phyloP scores from a whole-genome alignment of 192 early-diverging fungal genomes.

The Entomortierella chlamydospora region DNA sequence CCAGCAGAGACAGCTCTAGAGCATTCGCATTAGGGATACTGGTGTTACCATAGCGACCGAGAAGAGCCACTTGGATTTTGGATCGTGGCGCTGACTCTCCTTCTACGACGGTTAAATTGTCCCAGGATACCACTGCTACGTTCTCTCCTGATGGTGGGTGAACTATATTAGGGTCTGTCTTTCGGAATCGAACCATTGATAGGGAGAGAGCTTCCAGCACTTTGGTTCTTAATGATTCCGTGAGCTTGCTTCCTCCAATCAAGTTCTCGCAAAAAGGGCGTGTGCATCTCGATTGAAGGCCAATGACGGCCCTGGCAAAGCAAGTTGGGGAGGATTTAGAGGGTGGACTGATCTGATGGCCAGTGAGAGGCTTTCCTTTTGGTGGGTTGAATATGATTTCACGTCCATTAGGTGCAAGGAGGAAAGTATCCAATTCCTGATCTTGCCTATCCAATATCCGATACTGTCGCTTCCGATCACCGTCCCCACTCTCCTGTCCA shows the following conservation, averaged over 20 bases:
- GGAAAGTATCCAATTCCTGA: conserved; percentile 18
- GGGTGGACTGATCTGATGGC: conserved; percentile 29
- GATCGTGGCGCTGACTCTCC: conserved; percentile 42
- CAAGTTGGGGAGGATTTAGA: conserved; percentile 41
- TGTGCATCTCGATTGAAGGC: conserved; percentile 45
- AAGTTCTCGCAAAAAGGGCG: conserved; percentile 44
- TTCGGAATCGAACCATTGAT: conserved; percentile 39
- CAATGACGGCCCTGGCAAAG: conserved; percentile 43
- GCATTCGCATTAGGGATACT: conserved; percentile 43
- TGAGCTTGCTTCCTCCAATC: conserved; percentile 37
- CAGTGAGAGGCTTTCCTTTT: neutral
- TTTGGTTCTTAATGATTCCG: conserved; percentile 19
- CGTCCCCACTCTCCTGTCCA: conserved; percentile 14
- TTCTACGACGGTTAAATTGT: conserved; percentile 14
- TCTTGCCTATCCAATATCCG: conserved; percentile 11
- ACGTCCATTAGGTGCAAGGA: conserved; percentile 32
- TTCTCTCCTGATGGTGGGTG: conserved; percentile 23
- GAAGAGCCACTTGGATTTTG: conserved; percentile 35
- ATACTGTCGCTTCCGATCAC: conserved; percentile 10
- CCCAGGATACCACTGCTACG: conserved; percentile 1
- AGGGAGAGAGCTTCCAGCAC: conserved; percentile 9
- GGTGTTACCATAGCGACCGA: conserved; percentile 51
- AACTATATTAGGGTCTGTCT: conserved; percentile 38
- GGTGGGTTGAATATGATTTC: conserved; percentile 32
- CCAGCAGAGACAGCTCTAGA: conserved; percentile 41